These are phyloP conservation scores for Penicillium sp. DNA, from an alignment of 2,329 filamentous ascomycete genomes.

Conservation along the genomic window DNA sequence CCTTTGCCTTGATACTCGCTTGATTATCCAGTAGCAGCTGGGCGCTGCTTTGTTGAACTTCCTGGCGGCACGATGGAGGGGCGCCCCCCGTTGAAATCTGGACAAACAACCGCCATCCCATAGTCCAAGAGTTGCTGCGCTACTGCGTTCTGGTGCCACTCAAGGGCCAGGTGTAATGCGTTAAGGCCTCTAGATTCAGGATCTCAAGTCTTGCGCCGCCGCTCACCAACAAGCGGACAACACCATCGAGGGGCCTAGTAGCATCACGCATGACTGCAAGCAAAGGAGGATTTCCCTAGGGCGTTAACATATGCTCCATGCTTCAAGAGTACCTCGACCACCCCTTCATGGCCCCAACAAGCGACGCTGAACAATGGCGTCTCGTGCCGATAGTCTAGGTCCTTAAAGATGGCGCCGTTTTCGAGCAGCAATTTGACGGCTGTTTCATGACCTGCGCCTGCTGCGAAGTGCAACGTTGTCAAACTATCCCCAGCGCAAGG, in stretches of 20 bases:
- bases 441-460: conserved; percentile 1
- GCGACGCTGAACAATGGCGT: conserved; percentile 10
- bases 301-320: too few species aligned
- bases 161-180: conserved; percentile 5
- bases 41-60: too few species aligned
- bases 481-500: background rate
- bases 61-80: too few species aligned
- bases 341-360: background rate
- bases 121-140: too few species aligned
- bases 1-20: too few species aligned
- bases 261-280: conserved; percentile 3
- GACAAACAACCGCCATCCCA: too few species aligned
- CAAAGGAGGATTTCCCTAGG: conserved; percentile 3
- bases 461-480: conserved; percentile 11
- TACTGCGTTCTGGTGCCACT: too few species aligned
- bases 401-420: conserved; percentile 2
- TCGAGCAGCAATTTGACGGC: conserved; percentile 12
- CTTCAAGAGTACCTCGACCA: too few species aligned
- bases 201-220: background rate
- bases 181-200: background rate
- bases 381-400: background rate
- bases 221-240: conserved; percentile 3
- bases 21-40: too few species aligned
- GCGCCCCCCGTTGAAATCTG: too few species aligned
- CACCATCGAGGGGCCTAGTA: background rate